Base-by-base conservation (phyloP, 2,329 filamentous ascomycete genomes). In the Thielaviopsis punctulata region DNA sequence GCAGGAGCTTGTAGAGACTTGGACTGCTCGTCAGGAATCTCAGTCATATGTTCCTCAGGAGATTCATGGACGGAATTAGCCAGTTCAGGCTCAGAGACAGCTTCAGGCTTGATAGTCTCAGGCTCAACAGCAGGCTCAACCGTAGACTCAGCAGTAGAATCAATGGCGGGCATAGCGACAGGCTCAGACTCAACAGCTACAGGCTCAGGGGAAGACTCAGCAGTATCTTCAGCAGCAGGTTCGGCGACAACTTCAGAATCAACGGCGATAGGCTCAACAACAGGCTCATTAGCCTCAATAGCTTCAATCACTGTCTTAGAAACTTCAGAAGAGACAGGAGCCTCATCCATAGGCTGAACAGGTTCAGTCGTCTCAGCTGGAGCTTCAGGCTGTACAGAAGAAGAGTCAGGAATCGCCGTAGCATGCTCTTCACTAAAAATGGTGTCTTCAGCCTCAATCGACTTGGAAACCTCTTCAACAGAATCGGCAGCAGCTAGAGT, bases 261-360 rank as follows among this genome's bases (percentile, higher is more conserved):
- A 12, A 36, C 21, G n/a, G 47, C 55, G 18, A 44, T 49, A 18
- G 45, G 9, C 15, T 19, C 41, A n/a, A 12, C 21, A 18, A 22
- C 33, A n/a, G 21, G 22, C 15, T 36, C 33, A 21, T 43, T 21
- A 36, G 24, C 13, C 19, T 51, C 27, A n/a, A 27, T 45, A 36
- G 57, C 54, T 51, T 59, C 56, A 23, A 56, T 51, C 54, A 58
- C 53, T 49, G 57, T 51, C 46, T 59, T 57, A 15, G 59, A 49
- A 50, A 56, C 52, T 48, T 49, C n/a, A n/a, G n/a, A n/a, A n/a
- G n/a, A n/a, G n/a, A n/a, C 52, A 43, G 51, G 8, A 7, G 43
- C 49, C 24, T 45, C 41, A 13, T 27, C 19, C 12, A 22, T 51
- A 25, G 46, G 30, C 23, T 44, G 23, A 22, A 27, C 48, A 18